These are phyloP conservation scores for Populus euphratica DNA, from an alignment of 345 rosid species.

Conservation along the genomic window DNA sequence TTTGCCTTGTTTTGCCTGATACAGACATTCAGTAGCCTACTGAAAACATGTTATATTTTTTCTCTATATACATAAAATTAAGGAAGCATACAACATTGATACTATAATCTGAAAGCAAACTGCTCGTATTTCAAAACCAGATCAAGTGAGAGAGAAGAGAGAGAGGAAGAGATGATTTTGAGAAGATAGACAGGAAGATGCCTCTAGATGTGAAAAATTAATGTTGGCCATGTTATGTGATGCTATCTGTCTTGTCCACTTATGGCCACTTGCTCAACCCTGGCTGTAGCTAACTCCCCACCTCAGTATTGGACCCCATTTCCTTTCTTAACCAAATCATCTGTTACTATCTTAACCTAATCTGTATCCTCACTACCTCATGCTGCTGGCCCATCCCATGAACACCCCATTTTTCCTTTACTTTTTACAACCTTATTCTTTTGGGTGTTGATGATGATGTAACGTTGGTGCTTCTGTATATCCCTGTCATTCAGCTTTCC, in stretches of 20 bases:
- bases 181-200: slow-evolving; percentile 11
- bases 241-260: slow-evolving; percentile 50
- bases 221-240: slow-evolving; percentile 33
- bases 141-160: slow-evolving; percentile 20
- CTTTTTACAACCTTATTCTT: slow-evolving; percentile 14
- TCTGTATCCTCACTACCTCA: slow-evolving; percentile 19
- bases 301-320: slow-evolving; percentile 30
- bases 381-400: slow-evolving; percentile 25
- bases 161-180: slow-evolving; percentile 6
- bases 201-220: slow-evolving; percentile 24
- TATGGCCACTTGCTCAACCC: slow-evolving; percentile 47
- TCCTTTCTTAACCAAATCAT: slow-evolving; percentile 19
- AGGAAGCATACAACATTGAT: slow-evolving; percentile 4
- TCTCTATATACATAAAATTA: slow-evolving; percentile 17
- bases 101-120: slow-evolving; percentile 2
- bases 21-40: slow-evolving; percentile 37
- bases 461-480: neutral
- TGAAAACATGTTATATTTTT: slow-evolving; percentile 5
- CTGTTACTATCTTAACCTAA: slow-evolving; percentile 21
- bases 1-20: slow-evolving; percentile 19
- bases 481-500: slow-evolving; percentile 46
- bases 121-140: slow-evolving; percentile 46
- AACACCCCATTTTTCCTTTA: slow-evolving; percentile 5
- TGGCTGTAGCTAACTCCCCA: slow-evolving; percentile 38
- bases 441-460: slow-evolving; percentile 8